A percentile compares a stretch with the other conserved stretches of the same genome.
These are phyloP conservation scores for Heliamphora exappendiculata DNA, from an alignment of 148 eudicot species.

Conservation along the genomic window DNA sequence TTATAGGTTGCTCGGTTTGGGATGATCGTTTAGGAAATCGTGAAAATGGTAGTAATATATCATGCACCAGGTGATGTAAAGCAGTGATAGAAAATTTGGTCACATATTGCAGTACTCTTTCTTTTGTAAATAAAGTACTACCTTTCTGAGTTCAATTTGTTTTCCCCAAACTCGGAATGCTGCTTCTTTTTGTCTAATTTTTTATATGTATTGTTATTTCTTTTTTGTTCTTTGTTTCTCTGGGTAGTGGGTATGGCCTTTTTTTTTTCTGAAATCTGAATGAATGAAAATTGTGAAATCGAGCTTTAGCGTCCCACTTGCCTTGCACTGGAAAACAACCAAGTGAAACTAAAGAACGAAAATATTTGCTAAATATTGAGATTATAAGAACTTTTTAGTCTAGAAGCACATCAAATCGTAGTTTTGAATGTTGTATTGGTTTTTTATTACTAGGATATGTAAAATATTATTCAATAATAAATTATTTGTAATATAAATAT, in stretches of 20 bases:
- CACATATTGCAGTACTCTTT: not conserved
- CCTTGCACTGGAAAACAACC: not conserved
- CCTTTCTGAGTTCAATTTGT: not conserved
- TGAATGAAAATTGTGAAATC: not conserved
- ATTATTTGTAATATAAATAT: too few relatives aligned
- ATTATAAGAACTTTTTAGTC: too few relatives aligned
- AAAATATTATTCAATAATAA: too few relatives aligned
- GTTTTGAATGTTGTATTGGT: too few relatives aligned
- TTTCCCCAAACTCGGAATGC: not conserved
- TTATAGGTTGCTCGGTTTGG: not conserved
- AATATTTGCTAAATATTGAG: not conserved
- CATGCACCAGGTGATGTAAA: not conserved
- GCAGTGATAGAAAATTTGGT: not conserved
- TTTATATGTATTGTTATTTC: not conserved
- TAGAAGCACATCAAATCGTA: too few relatives aligned
- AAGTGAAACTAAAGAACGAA: not conserved
- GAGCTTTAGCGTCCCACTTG: not conserved
- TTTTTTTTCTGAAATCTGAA: too few relatives aligned
- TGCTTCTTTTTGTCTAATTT: not conserved
- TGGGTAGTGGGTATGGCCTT: not conserved
- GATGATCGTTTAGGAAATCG: not conserved
- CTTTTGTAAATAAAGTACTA: not conserved
- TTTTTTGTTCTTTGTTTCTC: not conserved
- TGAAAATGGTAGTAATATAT: too few relatives aligned
- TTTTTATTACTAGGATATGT: too few relatives aligned